Evolutionary conservation across 2,329 filamentous ascomycete genomes (phyloP).

Genomic region (Cytospora piceae): DNA sequence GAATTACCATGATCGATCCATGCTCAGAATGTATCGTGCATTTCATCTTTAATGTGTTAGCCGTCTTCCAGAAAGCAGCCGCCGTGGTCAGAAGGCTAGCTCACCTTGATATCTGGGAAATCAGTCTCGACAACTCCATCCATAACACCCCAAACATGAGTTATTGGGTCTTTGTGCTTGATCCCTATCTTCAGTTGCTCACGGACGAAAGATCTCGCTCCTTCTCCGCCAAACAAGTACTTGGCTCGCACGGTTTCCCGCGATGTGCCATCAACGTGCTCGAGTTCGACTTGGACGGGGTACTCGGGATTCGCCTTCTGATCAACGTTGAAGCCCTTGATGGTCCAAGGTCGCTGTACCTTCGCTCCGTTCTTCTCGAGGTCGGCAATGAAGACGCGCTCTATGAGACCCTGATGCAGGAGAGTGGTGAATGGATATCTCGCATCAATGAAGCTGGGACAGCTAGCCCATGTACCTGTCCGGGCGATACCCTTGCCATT

Average conservation of each 20-base stretch:
- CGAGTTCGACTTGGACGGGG: slow-evolving; percentile 78
- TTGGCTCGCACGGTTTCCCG: slow-evolving; percentile 70
- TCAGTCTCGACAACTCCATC: slow-evolving; percentile 73
- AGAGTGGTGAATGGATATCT: slow-evolving; percentile 73
- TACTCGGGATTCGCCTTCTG: slow-evolving; percentile 63
- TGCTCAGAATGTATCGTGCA: slow-evolving; percentile 75
- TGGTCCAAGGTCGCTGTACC: slow-evolving; percentile 68
- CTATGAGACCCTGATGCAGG: slow-evolving; percentile 72
- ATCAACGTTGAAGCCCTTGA: slow-evolving; percentile 63
- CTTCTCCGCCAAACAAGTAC: slow-evolving; percentile 74
- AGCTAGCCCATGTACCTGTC: slow-evolving; percentile 81
- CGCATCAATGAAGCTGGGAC: slow-evolving; percentile 79
- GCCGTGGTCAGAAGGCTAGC: slow-evolving; percentile 21
- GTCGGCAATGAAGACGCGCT: slow-evolving; percentile 70
- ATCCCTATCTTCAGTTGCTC: slow-evolving; percentile 71
- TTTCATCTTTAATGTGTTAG: slow-evolving; percentile 57
- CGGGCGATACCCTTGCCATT: slow-evolving; percentile 62
- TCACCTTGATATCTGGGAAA: slow-evolving; percentile 76
- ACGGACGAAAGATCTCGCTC: slow-evolving; percentile 68
- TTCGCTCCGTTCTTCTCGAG: slow-evolving; percentile 63
- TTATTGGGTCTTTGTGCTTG: slow-evolving; percentile 69
- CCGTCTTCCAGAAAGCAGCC: not conserved
- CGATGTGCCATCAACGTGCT: slow-evolving; percentile 73
- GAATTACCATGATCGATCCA: slow-evolving; percentile 81
- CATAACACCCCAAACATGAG: slow-evolving; percentile 77